Evolutionary conservation across 805 yeast genomes (phyloP).

Genomic region (Barnettozyma californica): DNA sequence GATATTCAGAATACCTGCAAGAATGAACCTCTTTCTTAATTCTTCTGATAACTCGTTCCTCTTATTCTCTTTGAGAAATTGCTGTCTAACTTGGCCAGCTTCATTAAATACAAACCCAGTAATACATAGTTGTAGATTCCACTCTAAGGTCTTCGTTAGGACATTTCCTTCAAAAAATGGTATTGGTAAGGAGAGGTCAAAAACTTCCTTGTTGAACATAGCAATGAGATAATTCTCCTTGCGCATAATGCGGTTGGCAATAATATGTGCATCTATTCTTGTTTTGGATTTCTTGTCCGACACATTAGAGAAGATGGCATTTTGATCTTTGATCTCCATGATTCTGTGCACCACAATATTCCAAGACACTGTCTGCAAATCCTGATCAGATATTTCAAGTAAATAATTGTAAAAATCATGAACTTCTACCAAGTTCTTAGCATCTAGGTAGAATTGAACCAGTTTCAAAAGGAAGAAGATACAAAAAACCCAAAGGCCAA

Average conservation of each 20-base stretch:
- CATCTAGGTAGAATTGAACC: conserved; percentile 54
- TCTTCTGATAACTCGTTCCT: conserved; percentile 64
- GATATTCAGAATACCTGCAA: conserved; percentile 84
- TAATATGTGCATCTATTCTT: conserved; percentile 84
- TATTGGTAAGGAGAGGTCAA: conserved; percentile 59
- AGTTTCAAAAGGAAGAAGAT: conserved; percentile 47
- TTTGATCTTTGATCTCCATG: conserved; percentile 71
- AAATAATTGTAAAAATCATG: conserved; percentile 70
- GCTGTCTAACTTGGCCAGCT: conserved; percentile 73
- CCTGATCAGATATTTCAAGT: conserved; percentile 69
- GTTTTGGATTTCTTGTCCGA: conserved; percentile 63
- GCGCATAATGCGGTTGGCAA: conserved; percentile 94
- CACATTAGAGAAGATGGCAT: conserved; percentile 49
- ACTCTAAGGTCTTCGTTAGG: conserved; percentile 84
- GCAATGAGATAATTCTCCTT: conserved; percentile 93
- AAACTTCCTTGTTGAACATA: conserved; percentile 68
- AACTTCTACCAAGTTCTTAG: conserved; percentile 66
- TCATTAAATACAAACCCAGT: conserved; percentile 81
- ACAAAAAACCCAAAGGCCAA: conserved; percentile 58
- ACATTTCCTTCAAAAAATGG: conserved; percentile 39
- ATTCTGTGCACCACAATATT: conserved; percentile 73
- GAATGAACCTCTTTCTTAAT: conserved; percentile 68
- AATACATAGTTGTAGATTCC: conserved; percentile 88
- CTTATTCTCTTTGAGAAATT: conserved; percentile 65
- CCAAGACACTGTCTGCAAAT: conserved; percentile 93